These are phyloP conservation scores for Reutealis trisperma DNA, from an alignment of 345 rosid species.

Conservation along the genomic window DNA sequence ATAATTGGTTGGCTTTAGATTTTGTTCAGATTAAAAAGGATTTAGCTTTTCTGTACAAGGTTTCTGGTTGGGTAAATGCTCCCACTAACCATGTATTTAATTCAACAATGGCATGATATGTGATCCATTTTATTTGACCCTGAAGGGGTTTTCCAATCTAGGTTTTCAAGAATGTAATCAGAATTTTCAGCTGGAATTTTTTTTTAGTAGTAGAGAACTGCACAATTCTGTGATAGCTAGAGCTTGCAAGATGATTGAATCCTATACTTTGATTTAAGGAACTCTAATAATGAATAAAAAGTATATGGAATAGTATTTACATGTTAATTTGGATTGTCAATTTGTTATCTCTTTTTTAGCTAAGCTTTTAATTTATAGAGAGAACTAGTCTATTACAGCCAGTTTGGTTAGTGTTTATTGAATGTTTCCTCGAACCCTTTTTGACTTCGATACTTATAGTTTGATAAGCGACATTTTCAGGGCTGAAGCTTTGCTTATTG, in stretches of 20 bases:
- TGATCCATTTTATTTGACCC: no score
- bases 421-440: neutral
- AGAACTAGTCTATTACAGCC: neutral
- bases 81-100: no score
- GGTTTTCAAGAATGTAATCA: no score
- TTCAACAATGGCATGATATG: neutral
- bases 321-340: neutral
- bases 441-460: neutral
- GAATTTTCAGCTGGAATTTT: no score
- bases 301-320: neutral
- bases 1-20: neutral
- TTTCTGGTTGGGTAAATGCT: neutral
- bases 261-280: neutral
- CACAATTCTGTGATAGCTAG: neutral
- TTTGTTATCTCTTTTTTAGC: neutral
- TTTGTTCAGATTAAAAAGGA: neutral
- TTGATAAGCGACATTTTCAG: neutral
- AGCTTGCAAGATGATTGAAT: neutral
- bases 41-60: neutral
- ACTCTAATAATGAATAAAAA: neutral
- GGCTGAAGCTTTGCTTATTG: slow-evolving; percentile 5
- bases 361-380: neutral
- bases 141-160: no score
- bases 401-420: slow-evolving; percentile 15
- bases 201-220: neutral